phyloP scores from a whole-genome alignment of 2,329 filamentous ascomycete species.

The Epichloe bromicola region DNA sequence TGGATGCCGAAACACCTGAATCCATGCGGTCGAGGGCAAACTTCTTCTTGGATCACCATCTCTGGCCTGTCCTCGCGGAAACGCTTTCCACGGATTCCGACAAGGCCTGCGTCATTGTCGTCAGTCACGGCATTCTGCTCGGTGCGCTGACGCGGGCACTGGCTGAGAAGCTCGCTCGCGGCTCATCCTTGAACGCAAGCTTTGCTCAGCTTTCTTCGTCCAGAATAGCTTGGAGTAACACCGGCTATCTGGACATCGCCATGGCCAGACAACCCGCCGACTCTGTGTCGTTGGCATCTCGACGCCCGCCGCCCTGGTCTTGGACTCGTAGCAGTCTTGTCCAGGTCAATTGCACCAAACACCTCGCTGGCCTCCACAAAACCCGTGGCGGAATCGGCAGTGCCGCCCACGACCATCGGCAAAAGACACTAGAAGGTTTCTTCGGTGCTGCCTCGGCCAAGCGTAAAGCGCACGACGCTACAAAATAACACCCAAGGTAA shows the following conservation, averaged over 20 bases:
- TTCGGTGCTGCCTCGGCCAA: conserved; percentile 37
- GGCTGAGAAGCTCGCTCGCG: conserved; percentile 34
- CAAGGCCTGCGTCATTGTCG: conserved; percentile 49
- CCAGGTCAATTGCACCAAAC: conserved; percentile 53
- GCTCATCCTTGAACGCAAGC: not conserved
- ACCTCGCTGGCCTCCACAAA: conserved; percentile 62
- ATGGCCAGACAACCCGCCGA: conserved; percentile 7
- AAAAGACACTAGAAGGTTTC: conserved; percentile 65
- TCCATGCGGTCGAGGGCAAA: conserved; percentile 53
- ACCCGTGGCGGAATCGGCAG: conserved; percentile 75
- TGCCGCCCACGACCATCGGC: conserved; percentile 58
- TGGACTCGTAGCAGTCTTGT: conserved; percentile 9
- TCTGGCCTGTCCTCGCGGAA: conserved; percentile 37
- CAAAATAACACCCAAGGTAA: conserved; percentile 22
- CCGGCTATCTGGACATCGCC: conserved; percentile 30
- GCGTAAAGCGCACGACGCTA: conserved; percentile 1
- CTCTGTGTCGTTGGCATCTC: not conserved
- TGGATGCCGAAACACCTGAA: conserved; percentile 48
- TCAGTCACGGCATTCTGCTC: conserved; percentile 67
- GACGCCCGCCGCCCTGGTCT: conserved; percentile 11
- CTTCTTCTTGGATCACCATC: conserved; percentile 50
- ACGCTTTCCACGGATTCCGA: conserved; percentile 4
- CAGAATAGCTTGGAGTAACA: conserved; percentile 36
- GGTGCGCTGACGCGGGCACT: conserved; percentile 54
- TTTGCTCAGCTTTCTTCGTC: not conserved